phyloP scores from a whole-genome alignment of 2,329 filamentous ascomycete species.

The Talaromyces sp. region DNA sequence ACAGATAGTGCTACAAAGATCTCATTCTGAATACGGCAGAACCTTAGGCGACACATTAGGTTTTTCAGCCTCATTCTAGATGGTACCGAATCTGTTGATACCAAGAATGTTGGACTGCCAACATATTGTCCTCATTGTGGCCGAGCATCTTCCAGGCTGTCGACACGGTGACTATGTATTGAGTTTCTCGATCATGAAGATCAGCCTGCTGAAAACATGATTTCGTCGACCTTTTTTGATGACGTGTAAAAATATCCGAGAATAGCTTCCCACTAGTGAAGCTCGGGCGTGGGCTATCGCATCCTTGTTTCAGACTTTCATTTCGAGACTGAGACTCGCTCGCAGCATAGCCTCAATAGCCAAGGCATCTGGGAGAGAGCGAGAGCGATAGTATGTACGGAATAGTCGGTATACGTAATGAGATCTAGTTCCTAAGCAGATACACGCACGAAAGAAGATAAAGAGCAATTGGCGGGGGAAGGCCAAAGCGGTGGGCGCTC shows the following conservation, averaged over 20 bases:
- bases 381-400: not conserved
- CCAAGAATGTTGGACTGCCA: not conserved
- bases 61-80: not conserved
- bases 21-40: not conserved
- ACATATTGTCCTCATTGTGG: not conserved
- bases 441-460: not conserved
- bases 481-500: not conserved
- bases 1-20: not conserved
- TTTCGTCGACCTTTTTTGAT: not conserved
- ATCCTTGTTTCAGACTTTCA: not conserved
- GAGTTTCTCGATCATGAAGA: not conserved
- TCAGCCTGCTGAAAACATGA: not conserved
- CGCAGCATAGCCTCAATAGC: not conserved
- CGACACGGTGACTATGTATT: too few species aligned
- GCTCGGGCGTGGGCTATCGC: not conserved
- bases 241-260: not conserved
- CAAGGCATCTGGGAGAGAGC: not conserved
- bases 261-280: constrained; percentile 6
- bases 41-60: not conserved
- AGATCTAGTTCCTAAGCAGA: too few species aligned
- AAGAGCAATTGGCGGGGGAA: not conserved
- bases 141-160: not conserved
- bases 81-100: not conserved
- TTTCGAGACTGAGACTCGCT: not conserved
- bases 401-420: not conserved